phyloP scores from a whole-genome alignment of 78 protist species.

The Creolimax fragrantissima region DNA sequence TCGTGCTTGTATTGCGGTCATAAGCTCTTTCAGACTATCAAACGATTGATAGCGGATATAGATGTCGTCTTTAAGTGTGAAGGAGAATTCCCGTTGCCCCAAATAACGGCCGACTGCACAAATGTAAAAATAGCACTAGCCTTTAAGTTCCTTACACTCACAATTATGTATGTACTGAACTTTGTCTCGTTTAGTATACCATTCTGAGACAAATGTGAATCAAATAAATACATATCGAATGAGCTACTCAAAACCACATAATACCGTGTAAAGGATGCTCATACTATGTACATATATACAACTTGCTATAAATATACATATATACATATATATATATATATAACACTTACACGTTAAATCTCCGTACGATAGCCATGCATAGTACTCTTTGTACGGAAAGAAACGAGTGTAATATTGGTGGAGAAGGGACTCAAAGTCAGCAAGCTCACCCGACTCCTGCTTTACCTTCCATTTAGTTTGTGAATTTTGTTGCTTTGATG shows the following conservation, averaged over 20 bases:
- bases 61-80: conserved; percentile 47
- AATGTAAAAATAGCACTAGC: neutral
- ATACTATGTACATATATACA: neutral
- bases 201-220: neutral
- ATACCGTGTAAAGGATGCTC: too few species aligned
- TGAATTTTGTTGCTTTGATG: neutral
- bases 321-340: too few species aligned
- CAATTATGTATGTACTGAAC: neutral
- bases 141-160: neutral
- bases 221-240: neutral
- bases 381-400: conserved; percentile 32
- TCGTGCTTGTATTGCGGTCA: neutral
- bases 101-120: neutral
- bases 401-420: neutral
- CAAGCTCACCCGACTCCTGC: neutral
- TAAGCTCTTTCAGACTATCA: neutral
- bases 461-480: neutral
- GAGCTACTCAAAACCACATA: too few species aligned
- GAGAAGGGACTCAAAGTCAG: neutral
- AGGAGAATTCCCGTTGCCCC: conserved; percentile 48
- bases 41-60: conserved; percentile 44
- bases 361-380: conserved; percentile 45
- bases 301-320: neutral
- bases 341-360: neutral
- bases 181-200: neutral